Evolutionary conservation across 352 stramenopile genomes (phyloP).

Genomic region (Phytophthora idaei): DNA sequence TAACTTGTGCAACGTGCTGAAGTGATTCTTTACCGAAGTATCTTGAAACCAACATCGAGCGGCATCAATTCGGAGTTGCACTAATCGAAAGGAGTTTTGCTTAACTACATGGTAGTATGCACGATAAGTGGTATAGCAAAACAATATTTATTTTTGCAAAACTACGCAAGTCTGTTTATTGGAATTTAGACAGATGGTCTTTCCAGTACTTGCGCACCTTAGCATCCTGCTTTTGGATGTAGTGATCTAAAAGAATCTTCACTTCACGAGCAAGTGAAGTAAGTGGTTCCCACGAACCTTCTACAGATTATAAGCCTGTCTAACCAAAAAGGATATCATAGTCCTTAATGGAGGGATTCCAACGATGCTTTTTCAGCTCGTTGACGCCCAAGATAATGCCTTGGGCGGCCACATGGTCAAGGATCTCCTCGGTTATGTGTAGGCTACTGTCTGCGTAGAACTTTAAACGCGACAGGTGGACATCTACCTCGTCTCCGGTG

Average conservation of each 20-base stretch:
- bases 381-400: slow-evolving; percentile 11
- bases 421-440: slow-evolving; percentile 8
- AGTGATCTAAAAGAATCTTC: neutral
- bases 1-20: neutral
- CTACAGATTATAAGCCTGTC: slow-evolving; percentile 16
- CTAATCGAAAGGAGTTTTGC: neutral
- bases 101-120: neutral
- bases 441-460: slow-evolving; percentile 11
- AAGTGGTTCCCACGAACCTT: slow-evolving; percentile 12
- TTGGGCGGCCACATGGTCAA: slow-evolving; percentile 8
- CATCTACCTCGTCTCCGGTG: slow-evolving; percentile 11
- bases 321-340: slow-evolving; percentile 13
- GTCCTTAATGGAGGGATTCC: slow-evolving; percentile 9
- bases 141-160: neutral
- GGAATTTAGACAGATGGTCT: neutral
- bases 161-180: neutral
- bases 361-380: slow-evolving; percentile 8
- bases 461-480: slow-evolving; percentile 15
- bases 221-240: neutral
- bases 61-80: neutral
- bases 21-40: neutral
- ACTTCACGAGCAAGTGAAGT: slow-evolving; percentile 1
- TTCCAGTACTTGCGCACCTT: slow-evolving; percentile 3
- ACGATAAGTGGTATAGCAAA: neutral
- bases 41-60: neutral